These are phyloP conservation scores for Flagelloscypha sp. DNA, from an alignment of 768 basidiomycete genomes.

Conservation along the genomic window DNA sequence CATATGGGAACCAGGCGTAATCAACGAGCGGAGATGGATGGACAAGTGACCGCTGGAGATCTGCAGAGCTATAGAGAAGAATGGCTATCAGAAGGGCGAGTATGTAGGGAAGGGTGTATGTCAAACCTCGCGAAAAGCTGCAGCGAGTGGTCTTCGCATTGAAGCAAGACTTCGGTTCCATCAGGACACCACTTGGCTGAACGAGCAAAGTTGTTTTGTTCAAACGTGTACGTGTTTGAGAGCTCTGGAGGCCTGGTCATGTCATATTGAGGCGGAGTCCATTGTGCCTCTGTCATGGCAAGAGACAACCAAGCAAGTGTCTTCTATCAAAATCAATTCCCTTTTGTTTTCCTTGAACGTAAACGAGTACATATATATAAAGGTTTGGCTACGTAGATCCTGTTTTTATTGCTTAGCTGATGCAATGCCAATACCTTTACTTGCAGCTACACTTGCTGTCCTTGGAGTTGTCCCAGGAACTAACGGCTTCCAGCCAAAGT, in stretches of 20 bases:
- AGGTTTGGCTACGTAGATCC: too few relatives aligned
- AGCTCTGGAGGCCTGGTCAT: conserved; percentile 12
- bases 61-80: background rate
- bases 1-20: conserved; percentile 79
- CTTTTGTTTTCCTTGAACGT: too few relatives aligned
- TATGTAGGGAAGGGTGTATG: conserved; percentile 4
- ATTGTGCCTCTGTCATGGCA: too few relatives aligned
- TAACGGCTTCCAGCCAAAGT: conserved; percentile 42
- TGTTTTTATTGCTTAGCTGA: too few relatives aligned
- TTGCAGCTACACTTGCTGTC: too few relatives aligned
- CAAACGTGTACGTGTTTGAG: conserved; percentile 15
- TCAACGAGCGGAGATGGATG: conserved; percentile 74
- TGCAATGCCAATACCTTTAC: too few relatives aligned
- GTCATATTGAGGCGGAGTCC: conserved; percentile 25
- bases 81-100: conserved; percentile 3
- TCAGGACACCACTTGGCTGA: conserved; percentile 62
- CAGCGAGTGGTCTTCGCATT: conserved; percentile 64
- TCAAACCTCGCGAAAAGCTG: conserved; percentile 46
- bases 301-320: too few relatives aligned
- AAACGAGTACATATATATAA: too few relatives aligned
- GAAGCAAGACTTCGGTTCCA: conserved; percentile 56
- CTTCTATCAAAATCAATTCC: too few relatives aligned
- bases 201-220: conserved; percentile 41
- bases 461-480: too few relatives aligned
- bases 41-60: conserved; percentile 1